Evolutionary conservation across 1,284 basidiomycete species (phyloP).

Genomic region (Phylloporus sp.): DNA sequence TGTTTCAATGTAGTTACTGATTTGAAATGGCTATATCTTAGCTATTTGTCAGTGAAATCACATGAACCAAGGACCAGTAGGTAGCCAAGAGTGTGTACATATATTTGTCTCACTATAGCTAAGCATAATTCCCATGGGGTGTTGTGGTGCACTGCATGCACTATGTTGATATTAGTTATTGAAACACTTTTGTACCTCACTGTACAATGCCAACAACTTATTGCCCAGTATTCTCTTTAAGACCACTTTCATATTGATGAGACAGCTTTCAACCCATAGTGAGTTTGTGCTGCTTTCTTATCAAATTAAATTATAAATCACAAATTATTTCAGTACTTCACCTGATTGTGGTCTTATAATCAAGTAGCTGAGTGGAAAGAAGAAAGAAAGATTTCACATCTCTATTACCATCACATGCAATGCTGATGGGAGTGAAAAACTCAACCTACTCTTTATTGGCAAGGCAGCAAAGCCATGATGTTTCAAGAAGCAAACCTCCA

Average conservation of each 20-base stretch:
- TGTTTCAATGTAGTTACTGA: no score
- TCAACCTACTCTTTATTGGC: background rate
- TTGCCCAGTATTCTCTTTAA: background rate
- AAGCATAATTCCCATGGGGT: no score
- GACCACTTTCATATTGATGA: background rate
- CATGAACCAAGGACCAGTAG: no score
- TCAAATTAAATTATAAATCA: background rate
- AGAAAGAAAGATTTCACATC: background rate
- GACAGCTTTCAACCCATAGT: background rate
- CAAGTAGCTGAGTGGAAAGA: background rate
- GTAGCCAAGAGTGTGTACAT: no score
- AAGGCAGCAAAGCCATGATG: background rate
- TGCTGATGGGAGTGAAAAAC: background rate
- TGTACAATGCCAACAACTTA: background rate
- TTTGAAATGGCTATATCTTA: no score
- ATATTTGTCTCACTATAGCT: no score
- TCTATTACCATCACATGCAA: background rate
- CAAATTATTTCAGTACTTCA: background rate
- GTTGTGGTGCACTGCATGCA: no score
- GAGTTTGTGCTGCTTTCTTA: background rate
- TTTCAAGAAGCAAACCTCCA: background rate
- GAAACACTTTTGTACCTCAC: no score
- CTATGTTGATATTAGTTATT: no score
- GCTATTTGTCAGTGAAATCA: no score
- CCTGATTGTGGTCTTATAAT: background rate